Conservation (phyloP, 345 rosid species). For the Crucihimalaya himalaica region DNA sequence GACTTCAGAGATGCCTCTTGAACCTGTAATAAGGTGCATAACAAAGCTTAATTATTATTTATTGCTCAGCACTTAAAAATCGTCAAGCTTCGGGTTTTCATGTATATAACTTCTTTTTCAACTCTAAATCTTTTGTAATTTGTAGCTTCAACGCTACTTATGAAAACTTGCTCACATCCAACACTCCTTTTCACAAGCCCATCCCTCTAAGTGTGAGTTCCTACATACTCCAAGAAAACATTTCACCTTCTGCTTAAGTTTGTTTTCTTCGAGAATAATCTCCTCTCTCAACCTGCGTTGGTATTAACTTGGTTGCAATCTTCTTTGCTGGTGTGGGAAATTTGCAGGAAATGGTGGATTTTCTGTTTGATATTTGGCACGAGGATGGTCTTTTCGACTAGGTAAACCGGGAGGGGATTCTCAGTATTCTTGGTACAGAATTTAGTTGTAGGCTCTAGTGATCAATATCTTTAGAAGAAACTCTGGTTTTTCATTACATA, state of each 20-base stretch:
- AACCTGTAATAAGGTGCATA: constrained; percentile 36
- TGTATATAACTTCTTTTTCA: neutral
- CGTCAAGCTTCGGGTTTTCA: constrained; percentile 17
- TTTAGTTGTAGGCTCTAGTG: constrained; percentile 29
- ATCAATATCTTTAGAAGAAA: neutral
- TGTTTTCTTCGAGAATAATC: neutral
- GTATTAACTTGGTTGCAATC: constrained; percentile 6
- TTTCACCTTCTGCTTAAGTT: constrained; percentile 2
- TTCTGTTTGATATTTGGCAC: constrained; percentile 37
- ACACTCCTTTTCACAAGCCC: constrained; percentile 34
- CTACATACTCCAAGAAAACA: neutral
- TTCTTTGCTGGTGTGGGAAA: neutral
- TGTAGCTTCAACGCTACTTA: constrained; percentile 43
- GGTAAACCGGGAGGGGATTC: neutral
- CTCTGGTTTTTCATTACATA: neutral
- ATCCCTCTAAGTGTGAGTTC: constrained; percentile 40
- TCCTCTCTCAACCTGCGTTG: neutral
- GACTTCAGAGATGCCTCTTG: constrained; percentile 33
- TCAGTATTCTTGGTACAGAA: constrained; percentile 31
- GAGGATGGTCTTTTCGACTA: constrained; percentile 39
- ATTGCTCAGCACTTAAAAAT: neutral
- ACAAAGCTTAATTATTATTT: neutral
- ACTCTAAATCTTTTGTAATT: neutral
- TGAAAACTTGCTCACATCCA: constrained; percentile 33
- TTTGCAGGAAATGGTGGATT: constrained; percentile 43